phyloP scores from a whole-genome alignment of 192 early-diverging fungal genomes.

The Backusella liffmaniae region DNA sequence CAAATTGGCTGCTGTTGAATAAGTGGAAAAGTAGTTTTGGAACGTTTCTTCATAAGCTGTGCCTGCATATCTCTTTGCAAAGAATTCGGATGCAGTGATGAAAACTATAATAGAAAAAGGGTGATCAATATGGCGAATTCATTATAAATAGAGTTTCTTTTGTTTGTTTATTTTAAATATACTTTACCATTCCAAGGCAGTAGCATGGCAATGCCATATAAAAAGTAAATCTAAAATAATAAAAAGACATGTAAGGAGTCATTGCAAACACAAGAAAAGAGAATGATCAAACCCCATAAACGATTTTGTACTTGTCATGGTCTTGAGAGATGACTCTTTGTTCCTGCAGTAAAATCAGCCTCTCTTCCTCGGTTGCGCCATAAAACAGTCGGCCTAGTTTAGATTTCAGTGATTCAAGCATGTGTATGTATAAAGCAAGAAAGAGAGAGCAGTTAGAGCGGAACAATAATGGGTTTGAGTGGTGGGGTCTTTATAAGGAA shows the following conservation, averaged over 20 bases:
- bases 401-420: background rate
- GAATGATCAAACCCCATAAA: conserved; percentile 6
- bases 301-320: conserved; percentile 15
- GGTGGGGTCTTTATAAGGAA: background rate
- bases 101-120: conserved; percentile 45
- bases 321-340: background rate
- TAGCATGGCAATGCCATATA: conserved; percentile 75
- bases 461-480: background rate
- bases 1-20: conserved; percentile 63
- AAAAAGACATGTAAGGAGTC: background rate
- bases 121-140: too few relatives aligned
- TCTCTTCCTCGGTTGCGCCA: background rate
- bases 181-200: conserved; percentile 73
- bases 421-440: background rate
- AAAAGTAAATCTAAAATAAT: conserved; percentile 51
- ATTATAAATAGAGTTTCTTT: background rate
- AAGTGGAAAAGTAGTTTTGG: conserved; percentile 75
- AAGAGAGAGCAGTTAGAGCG: background rate
- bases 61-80: conserved; percentile 58
- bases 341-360: background rate
- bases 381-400: background rate
- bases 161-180: background rate
- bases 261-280: background rate
- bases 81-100: conserved; percentile 78
- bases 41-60: conserved; percentile 62